These are phyloP conservation scores for Candolleomyces aberdarensis DNA, from an alignment of 768 basidiomycete genomes.

Conservation along the genomic window DNA sequence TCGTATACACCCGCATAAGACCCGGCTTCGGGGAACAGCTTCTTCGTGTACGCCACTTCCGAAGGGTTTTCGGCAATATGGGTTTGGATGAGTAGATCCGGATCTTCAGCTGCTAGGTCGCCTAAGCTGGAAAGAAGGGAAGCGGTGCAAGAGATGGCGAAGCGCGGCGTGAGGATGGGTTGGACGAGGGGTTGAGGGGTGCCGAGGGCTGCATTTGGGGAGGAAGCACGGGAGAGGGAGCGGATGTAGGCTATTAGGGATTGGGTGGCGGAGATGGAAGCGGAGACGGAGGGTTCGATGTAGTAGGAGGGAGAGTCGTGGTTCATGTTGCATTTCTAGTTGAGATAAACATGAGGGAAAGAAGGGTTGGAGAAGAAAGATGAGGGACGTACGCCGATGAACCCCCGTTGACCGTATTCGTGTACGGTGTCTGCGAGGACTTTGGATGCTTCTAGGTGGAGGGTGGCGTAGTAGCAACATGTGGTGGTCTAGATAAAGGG, in stretches of 20 bases:
- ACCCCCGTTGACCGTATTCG: conserved; percentile 70
- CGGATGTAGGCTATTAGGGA: conserved; percentile 70
- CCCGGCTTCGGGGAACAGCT: conserved; percentile 59
- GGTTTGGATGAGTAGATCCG: conserved; percentile 78
- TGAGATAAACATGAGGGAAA: not conserved
- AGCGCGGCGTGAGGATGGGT: conserved; percentile 93
- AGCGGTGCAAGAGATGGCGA: conserved; percentile 85
- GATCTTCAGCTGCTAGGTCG: conserved; percentile 54
- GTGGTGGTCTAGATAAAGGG: conserved; percentile 72
- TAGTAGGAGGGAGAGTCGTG: conserved; percentile 66
- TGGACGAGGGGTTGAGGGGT: conserved; percentile 63
- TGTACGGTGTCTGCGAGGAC: conserved; percentile 74
- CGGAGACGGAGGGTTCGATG: conserved; percentile 55
- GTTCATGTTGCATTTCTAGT: conserved; percentile 90
- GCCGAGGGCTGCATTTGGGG: conserved; percentile 19
- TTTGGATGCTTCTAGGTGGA: conserved; percentile 81
- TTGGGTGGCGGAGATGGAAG: conserved; percentile 60
- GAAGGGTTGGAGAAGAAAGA: not conserved
- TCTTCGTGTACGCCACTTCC: conserved; percentile 66
- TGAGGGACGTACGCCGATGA: conserved; percentile 62
- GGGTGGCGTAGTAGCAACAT: conserved; percentile 84
- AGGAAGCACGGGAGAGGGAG: conserved; percentile 37
- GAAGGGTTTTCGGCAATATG: conserved; percentile 83
- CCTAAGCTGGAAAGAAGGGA: conserved; percentile 66
- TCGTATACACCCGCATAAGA: conserved; percentile 87